Conservation (phyloP, 2,329 filamentous ascomycete species). For the Sclerotinia borealis region DNA sequence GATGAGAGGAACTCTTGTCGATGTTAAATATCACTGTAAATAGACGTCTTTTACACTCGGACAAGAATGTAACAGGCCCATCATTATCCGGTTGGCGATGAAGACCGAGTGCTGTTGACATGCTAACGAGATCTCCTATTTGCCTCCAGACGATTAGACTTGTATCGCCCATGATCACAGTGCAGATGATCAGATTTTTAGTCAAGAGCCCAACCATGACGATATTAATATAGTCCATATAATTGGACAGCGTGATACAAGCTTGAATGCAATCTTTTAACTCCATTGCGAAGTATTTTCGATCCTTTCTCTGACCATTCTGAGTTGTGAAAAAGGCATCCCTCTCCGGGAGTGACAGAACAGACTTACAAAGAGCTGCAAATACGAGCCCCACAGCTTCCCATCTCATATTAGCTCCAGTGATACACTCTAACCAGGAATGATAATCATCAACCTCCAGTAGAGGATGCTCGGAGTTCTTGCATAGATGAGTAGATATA, state of each 20-base stretch:
- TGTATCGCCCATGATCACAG: slow-evolving; percentile 37
- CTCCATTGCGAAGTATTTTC: slow-evolving; percentile 27
- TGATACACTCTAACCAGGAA: slow-evolving; percentile 27
- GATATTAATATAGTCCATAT: slow-evolving; percentile 34
- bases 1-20: slow-evolving; percentile 47
- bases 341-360: slow-evolving; percentile 20
- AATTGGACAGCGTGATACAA: slow-evolving; percentile 35
- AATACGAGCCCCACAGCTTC: slow-evolving; percentile 30
- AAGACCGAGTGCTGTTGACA: slow-evolving; percentile 27
- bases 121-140: slow-evolving; percentile 35
- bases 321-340: slow-evolving; percentile 27
- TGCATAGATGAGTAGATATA: slow-evolving; percentile 25
- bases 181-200: slow-evolving; percentile 35
- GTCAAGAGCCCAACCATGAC: slow-evolving; percentile 35
- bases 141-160: slow-evolving; percentile 36
- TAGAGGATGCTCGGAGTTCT: slow-evolving; percentile 26
- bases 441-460: slow-evolving; percentile 28
- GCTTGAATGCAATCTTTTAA: slow-evolving; percentile 32
- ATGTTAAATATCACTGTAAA: slow-evolving; percentile 36
- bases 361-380: slow-evolving; percentile 19
- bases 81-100: slow-evolving; percentile 24
- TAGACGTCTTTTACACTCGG: slow-evolving; percentile 35
- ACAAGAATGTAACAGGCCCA: slow-evolving; percentile 28
- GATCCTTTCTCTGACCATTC: slow-evolving; percentile 21
- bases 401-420: slow-evolving; percentile 30